Percentiles rank a stretch among this genome's conserved stretches.
These are phyloP conservation scores for Eucalyptus viminalis DNA, from an alignment of 345 rosid species.

Conservation along the genomic window DNA sequence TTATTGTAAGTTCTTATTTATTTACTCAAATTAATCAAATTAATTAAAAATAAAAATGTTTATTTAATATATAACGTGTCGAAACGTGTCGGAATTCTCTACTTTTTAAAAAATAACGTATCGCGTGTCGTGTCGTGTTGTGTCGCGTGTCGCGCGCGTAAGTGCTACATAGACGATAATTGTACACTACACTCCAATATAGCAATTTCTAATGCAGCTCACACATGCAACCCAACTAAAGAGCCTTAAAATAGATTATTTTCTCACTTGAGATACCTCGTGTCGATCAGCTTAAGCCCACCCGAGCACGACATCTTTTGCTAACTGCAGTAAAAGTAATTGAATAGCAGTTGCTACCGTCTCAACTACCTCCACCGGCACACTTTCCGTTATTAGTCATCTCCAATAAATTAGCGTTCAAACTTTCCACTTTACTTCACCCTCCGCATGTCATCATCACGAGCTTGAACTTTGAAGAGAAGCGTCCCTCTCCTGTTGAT, in stretches of 20 bases:
- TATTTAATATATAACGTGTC: too few relatives aligned
- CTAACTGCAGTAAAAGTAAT: not conserved
- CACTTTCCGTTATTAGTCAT: not conserved
- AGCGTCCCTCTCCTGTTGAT: not conserved
- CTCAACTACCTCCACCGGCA: not conserved
- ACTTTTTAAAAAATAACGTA: too few relatives aligned
- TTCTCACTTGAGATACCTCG: not conserved
- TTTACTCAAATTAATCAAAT: too few relatives aligned
- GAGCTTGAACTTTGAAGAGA: not conserved
- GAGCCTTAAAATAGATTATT: not conserved
- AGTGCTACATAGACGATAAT: too few relatives aligned
- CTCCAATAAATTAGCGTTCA: not conserved
- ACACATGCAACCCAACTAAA: not conserved
- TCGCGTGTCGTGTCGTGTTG: too few relatives aligned
- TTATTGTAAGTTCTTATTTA: too few relatives aligned
- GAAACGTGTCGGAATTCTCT: too few relatives aligned
- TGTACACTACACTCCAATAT: too few relatives aligned
- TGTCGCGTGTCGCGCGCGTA: too few relatives aligned
- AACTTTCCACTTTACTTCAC: not conserved
- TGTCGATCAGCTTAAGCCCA: not conserved
- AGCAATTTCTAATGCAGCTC: not conserved
- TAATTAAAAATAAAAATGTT: too few relatives aligned
- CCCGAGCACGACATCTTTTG: not conserved
- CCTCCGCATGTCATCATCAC: not conserved
- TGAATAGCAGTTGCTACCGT: not conserved